Conservation (phyloP, 164 flowering plant genomes). For the Berberis thunbergii region DNA sequence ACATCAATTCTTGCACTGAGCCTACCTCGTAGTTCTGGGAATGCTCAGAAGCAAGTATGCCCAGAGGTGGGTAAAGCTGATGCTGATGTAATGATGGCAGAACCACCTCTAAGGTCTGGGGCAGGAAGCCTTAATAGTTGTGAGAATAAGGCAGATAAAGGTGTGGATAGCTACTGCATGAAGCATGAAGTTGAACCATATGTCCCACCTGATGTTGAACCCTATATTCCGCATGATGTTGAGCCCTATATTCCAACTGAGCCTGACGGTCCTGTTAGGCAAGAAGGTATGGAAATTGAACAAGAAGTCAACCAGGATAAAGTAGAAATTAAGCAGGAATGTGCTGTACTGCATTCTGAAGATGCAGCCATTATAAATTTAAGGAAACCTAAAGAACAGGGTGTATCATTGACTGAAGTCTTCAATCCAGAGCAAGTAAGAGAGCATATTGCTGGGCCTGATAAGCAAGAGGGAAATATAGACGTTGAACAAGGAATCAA, state of each 20-base stretch:
- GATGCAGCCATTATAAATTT: constrained; percentile 45
- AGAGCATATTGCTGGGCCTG: constrained; percentile 21
- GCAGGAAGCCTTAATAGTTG: constrained; percentile 19
- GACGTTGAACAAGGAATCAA: too few species aligned
- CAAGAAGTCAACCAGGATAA: constrained; percentile 13
- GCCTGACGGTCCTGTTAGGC: constrained; percentile 28
- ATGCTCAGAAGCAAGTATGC: constrained; percentile 23
- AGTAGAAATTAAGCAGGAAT: constrained; percentile 43
- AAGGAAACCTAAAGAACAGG: constrained; percentile 87
- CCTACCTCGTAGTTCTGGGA: constrained; percentile 26
- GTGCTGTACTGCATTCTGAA: constrained; percentile 30
- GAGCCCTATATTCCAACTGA: constrained; percentile 17
- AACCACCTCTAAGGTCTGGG: constrained; percentile 27
- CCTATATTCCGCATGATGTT: too few species aligned
- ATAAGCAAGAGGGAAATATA: too few species aligned
- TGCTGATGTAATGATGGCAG: constrained; percentile 38
- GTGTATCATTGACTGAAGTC: constrained; percentile 86
- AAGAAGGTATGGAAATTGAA: constrained; percentile 21
- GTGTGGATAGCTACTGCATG: constrained; percentile 22
- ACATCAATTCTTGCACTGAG: constrained; percentile 20
- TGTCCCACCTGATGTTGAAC: not conserved
- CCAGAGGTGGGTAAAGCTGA: constrained; percentile 38
- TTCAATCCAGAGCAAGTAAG: constrained; percentile 94
- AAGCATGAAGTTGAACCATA: constrained; percentile 30
- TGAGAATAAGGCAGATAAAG: constrained; percentile 27